Conservation (phyloP, 164 flowering plant genomes). For the Stephania yunnanensis region DNA sequence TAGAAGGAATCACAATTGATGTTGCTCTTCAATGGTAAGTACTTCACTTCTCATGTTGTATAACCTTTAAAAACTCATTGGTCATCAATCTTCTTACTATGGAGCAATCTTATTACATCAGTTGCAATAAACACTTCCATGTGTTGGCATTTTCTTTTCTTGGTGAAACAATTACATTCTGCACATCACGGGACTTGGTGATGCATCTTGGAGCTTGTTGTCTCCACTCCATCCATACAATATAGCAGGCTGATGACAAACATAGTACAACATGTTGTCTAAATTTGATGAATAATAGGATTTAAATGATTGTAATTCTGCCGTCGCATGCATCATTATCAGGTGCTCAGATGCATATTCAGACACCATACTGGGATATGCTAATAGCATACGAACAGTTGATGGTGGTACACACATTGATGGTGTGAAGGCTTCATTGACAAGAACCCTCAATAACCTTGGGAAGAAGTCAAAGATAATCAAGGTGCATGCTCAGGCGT, state of each 20-base stretch:
- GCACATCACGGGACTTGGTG: neutral
- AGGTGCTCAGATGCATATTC: slow-evolving; percentile 98
- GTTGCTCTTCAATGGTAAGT: slow-evolving; percentile 83
- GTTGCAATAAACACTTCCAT: neutral
- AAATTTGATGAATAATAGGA: neutral
- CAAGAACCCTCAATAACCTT: slow-evolving; percentile 80
- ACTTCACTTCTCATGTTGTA: neutral
- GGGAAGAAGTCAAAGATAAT: slow-evolving; percentile 81
- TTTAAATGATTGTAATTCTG: neutral
- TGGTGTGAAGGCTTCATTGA: slow-evolving; percentile 82
- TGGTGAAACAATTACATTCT: neutral
- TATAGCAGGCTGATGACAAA: neutral
- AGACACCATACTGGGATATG: slow-evolving; percentile 93
- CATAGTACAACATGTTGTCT: neutral
- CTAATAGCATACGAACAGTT: slow-evolving; percentile 92
- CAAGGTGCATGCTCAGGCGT: slow-evolving; percentile 43
- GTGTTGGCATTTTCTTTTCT: neutral
- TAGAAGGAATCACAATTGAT: slow-evolving; percentile 69
- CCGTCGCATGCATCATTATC: slow-evolving; percentile 8
- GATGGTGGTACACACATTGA: slow-evolving; percentile 99
- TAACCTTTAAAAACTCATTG: neutral
- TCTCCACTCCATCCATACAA: neutral
- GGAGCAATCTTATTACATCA: neutral
- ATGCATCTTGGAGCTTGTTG: no score
- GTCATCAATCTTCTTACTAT: neutral